Percentiles rank a stretch among this genome's conserved stretches.
phyloP scores from a whole-genome alignment of 257 asterid species.

The Orobanche coerulescens region DNA sequence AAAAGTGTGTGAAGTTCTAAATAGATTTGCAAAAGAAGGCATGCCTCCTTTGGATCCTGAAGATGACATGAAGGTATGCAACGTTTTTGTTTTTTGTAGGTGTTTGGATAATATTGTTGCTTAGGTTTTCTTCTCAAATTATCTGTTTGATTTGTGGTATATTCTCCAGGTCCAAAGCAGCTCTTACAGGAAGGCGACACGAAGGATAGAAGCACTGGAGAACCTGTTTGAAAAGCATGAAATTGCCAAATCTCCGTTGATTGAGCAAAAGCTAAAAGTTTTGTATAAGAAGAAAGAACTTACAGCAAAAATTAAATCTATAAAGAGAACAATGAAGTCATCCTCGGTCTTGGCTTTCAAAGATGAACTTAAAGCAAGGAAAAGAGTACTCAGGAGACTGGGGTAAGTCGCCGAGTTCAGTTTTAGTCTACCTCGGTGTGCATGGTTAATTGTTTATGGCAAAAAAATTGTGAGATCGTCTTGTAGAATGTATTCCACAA shows the following conservation, averaged over 20 bases:
- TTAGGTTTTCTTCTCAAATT: neutral
- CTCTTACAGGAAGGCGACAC: constrained; percentile 69
- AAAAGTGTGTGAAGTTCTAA: constrained; percentile 74
- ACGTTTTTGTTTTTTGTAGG: constrained; percentile 2
- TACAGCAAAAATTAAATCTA: constrained; percentile 60
- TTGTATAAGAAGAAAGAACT: constrained; percentile 82
- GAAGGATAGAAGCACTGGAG: constrained; percentile 88
- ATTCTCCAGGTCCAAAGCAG: constrained; percentile 72
- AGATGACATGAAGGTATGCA: constrained; percentile 90
- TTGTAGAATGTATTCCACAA: no score
- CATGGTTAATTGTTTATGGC: neutral
- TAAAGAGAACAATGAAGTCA: constrained; percentile 68
- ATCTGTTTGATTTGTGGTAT: constrained; percentile 17
- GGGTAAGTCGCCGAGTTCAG: constrained; percentile 41
- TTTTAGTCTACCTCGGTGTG: constrained; percentile 9
- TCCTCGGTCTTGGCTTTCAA: constrained; percentile 87
- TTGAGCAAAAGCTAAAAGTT: constrained; percentile 82
- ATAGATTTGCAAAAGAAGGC: constrained; percentile 73
- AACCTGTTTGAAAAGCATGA: constrained; percentile 78
- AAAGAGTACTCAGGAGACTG: constrained; percentile 82
- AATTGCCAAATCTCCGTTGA: constrained; percentile 73
- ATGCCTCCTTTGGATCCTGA: constrained; percentile 81
- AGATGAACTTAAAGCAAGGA: constrained; percentile 95
- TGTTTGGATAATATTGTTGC: neutral
- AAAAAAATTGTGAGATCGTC: no score